Base-by-base conservation (phyloP, 805 yeast species). In the baker's yeast (Saccharomyces cerevisiae) region DNA sequence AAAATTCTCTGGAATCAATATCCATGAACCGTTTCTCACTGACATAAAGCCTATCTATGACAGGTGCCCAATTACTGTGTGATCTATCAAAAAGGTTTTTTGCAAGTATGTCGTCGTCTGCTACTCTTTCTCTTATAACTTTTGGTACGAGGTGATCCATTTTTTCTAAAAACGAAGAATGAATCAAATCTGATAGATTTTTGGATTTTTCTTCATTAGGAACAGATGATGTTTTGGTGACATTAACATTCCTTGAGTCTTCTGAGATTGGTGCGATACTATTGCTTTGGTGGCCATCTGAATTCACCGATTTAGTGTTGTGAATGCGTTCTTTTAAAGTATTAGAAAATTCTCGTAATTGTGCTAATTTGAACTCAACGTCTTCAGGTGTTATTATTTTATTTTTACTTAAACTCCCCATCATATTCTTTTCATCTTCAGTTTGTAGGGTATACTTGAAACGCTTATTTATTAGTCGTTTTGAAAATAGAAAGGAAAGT, bases 321-420 rank as follows among this genome's bases (percentile, higher is more conserved):
- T 36, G 24, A 17, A 36, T 36, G 24, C 43, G 62, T 17, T 57
- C 55, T 41, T 58, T 58, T 14, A 66, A 46, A 41, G 55, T 58
- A 46, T 61, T 60, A 3, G 69, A 66, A 52, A 66, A 67, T 49
- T 60, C 66, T 31, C 62, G 62, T 36, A 68, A 48, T 32, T 67
- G 69, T 41, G 62, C 65, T 11, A 68, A 52, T 50, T 67, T 68
- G 30, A 60, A 59, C 22, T 62, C 63, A 32, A 68, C 41, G n/a
- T 59, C 57, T 43, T 59, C 58, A n/a, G 62, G 52, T 47, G 13
- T 17, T 36, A 36, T 17, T 6, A 8, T 36, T 17, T 11, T 6
- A 31, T 54, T 11, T 36, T 26, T n/a, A 27, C 28, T 36, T 50
- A 5, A 26, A n/a, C 9, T 11, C 14, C 41, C 47, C 41, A 43